phyloP scores from a whole-genome alignment of 202 grass and related monocot genomes.

The Alloteropsis angusta region DNA sequence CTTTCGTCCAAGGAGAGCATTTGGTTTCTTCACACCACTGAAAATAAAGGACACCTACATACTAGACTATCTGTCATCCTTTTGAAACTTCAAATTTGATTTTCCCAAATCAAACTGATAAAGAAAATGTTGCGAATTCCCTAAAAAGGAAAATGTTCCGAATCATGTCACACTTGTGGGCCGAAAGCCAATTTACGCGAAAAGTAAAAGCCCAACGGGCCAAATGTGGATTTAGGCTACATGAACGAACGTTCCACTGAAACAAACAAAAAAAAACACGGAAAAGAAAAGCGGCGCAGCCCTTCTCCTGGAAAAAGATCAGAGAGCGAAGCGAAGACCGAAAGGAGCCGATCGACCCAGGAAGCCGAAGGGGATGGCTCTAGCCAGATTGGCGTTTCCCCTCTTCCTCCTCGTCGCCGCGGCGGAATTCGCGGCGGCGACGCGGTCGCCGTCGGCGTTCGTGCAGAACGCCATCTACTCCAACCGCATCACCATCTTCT shows the following conservation, averaged over 20 bases:
- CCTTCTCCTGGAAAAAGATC: neutral
- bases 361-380: slow-evolving; percentile 1
- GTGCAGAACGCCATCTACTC: slow-evolving; percentile 94
- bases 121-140: neutral
- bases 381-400: slow-evolving; percentile 1
- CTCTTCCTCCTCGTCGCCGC: slow-evolving; percentile 35
- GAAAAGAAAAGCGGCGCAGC: neutral
- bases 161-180: neutral
- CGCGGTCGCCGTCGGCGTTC: slow-evolving; percentile 58
- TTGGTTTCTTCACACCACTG: neutral
- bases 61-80: neutral
- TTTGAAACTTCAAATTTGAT: neutral
- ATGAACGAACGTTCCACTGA: neutral
- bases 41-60: neutral
- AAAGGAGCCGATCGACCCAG: no score
- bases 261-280: neutral
- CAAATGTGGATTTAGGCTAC: neutral
- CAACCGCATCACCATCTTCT: slow-evolving; percentile 91
- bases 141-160: neutral
- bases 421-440: slow-evolving; percentile 17
- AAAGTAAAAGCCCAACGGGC: neutral
- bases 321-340: neutral
- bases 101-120: neutral
- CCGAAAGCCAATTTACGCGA: neutral
- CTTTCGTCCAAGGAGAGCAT: neutral